These are phyloP conservation scores for Colletotrichum lindemuthianum DNA, from an alignment of 2,329 filamentous ascomycete species.

Conservation along the genomic window DNA sequence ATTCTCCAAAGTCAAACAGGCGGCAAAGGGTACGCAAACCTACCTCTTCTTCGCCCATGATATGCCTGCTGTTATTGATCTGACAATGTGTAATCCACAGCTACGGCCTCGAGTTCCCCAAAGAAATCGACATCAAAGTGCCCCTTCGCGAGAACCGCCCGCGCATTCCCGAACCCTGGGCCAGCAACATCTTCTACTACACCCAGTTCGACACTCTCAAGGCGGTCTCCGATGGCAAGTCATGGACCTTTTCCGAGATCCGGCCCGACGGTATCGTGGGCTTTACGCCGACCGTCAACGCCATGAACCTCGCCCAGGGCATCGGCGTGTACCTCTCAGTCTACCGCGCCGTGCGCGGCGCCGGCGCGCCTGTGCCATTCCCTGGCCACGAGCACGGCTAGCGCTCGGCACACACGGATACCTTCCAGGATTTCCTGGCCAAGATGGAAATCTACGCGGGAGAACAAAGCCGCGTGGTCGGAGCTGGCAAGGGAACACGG, in stretches of 20 bases:
- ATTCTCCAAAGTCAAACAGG: conserved; percentile 38
- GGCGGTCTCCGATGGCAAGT: conserved; percentile 25
- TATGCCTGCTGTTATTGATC: no score
- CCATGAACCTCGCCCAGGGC: conserved; percentile 36
- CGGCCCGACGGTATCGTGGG: conserved; percentile 38
- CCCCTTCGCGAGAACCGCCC: conserved; percentile 27
- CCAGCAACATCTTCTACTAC: conserved; percentile 36
- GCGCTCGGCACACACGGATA: conserved; percentile 34
- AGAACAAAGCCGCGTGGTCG: conserved; percentile 30
- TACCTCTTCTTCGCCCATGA: neutral
- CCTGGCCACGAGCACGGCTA: conserved; percentile 30
- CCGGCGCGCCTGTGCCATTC: conserved; percentile 32
- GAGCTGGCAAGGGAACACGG: conserved; percentile 24
- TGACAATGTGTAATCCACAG: neutral
- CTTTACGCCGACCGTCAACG: conserved; percentile 31
- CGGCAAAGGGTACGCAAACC: conserved; percentile 16
- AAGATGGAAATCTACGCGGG: conserved; percentile 35
- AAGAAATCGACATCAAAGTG: conserved; percentile 8
- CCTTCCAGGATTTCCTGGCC: conserved; percentile 37
- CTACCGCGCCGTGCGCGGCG: conserved; percentile 31
- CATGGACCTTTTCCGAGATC: conserved; percentile 37
- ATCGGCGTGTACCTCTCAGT: conserved; percentile 35
- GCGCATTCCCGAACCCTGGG: conserved; percentile 36
- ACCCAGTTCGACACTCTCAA: conserved; percentile 33
- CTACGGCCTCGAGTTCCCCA: conserved; percentile 33